Evolutionary conservation across 2,329 filamentous ascomycete species (phyloP), one percentile per base, ranked within the genome.

Genomic region (Endothia cerciana): DNA sequence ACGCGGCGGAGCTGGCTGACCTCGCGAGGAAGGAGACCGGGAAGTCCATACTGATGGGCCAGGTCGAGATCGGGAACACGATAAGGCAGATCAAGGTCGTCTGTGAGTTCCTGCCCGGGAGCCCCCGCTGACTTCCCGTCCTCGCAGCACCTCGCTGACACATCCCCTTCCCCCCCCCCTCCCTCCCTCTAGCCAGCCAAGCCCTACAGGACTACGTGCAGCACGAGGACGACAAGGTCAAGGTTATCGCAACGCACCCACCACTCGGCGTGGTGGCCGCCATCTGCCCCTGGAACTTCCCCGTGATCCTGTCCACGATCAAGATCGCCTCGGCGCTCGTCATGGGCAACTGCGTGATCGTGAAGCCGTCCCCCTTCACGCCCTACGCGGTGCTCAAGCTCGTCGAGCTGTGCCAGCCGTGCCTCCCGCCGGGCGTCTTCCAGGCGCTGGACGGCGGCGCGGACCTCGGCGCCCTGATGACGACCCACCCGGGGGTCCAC

Each of bases 251-350:
- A 2, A 80, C 77, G 2, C 80, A 81, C 70, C 73, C 74, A 25
- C 83, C 84, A 0, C 76, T 85, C 47, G 84, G 84, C 41, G 78
- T 84, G 4, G 77, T 81, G 1, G 84, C 78, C 15, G 86, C 82
- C 65, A 88, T 88, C 70, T 83, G 84, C 30, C 85, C 86, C 0
- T 89, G 87, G 86, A 89, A 89, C 73, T 88, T 82, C 69, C 81
- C 81, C 1, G 69, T 83, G 36, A 77, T 81, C 64, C 75, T 83
- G 1, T 78, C 80, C 15, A 78, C 80, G 61, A 77, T 83, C 57
- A 88, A 88, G 73, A 78, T 85, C 43, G 77, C 75, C 5, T 77
- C 81, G 0, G 79, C 83, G 0, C 73, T 86, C 3, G 73, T 85
- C 30, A 83, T 84, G 0, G 84, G 83, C 33, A 85, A 85, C 72